phyloP scores from a whole-genome alignment of 2,329 filamentous ascomycete genomes.

The Biscogniauxia mediterranea region DNA sequence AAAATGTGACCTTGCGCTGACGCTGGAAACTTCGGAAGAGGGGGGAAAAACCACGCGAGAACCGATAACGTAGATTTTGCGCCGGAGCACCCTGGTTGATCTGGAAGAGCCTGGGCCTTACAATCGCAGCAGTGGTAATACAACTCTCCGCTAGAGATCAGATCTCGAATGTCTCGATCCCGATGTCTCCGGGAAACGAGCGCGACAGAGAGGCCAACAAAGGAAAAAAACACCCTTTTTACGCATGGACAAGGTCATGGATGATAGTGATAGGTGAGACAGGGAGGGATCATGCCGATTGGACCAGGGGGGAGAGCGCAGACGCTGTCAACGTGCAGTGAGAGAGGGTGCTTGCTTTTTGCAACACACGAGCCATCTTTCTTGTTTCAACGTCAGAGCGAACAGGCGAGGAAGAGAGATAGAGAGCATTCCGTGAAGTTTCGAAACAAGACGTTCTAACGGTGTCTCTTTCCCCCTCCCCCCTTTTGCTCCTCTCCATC shows the following conservation, averaged over 20 bases:
- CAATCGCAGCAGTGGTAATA: neutral
- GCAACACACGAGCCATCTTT: neutral
- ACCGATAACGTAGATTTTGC: too few relatives aligned
- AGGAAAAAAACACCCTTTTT: neutral
- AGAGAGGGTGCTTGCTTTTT: neutral
- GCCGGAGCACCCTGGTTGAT: neutral
- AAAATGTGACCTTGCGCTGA: too few relatives aligned
- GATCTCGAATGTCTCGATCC: neutral
- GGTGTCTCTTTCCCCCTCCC: neutral
- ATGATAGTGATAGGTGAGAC: neutral
- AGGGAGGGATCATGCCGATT: constrained; percentile 12
- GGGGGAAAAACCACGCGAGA: too few relatives aligned
- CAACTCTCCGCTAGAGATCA: neutral
- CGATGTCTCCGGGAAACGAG: neutral
- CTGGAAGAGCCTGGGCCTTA: neutral
- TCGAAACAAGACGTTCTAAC: neutral
- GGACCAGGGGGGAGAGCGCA: constrained; percentile 7
- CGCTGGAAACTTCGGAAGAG: too few relatives aligned
- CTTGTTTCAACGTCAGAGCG: neutral
- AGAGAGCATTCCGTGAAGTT: neutral
- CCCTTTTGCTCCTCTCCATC: neutral
- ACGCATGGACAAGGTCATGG: neutral
- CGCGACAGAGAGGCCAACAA: too few relatives aligned
- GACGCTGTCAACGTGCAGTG: constrained; percentile 1
- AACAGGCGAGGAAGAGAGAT: neutral